Percentiles rank a stretch among this genome's conserved stretches.
Conservation (phyloP, 1,139 yeast species). For the Eremothecium sinecaudum region DNA sequence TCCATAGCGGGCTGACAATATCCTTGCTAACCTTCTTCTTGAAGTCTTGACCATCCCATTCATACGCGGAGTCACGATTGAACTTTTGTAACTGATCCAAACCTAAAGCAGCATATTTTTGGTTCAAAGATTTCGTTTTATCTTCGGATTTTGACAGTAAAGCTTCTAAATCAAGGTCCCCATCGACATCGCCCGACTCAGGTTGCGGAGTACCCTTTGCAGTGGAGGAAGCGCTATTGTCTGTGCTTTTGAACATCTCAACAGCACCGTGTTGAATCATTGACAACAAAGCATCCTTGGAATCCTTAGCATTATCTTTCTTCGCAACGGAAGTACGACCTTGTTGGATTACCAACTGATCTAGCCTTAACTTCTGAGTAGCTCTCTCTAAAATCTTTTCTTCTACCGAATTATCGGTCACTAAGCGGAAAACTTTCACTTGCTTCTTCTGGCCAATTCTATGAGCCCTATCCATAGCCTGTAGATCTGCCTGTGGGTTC, state of each 20-base stretch:
- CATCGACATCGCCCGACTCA: conserved; percentile 31
- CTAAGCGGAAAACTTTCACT: conserved; percentile 65
- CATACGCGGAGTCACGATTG: conserved; percentile 54
- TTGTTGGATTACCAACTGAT: conserved; percentile 74
- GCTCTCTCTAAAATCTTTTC: conserved; percentile 76
- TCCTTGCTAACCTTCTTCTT: conserved; percentile 50
- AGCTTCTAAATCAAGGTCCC: conserved; percentile 71
- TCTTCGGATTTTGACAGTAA: conserved; percentile 71
- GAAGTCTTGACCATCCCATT: conserved; percentile 79
- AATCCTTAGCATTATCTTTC: conserved; percentile 34
- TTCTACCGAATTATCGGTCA: conserved; percentile 73
- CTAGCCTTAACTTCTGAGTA: conserved; percentile 65
- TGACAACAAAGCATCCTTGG: conserved; percentile 62
- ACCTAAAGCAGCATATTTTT: conserved; percentile 75
- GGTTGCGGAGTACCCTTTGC: conserved; percentile 29
- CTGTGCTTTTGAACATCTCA: conserved; percentile 46
- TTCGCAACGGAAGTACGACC: conserved; percentile 46
- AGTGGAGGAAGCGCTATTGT: conserved; percentile 23
- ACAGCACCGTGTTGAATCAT: conserved; percentile 80
- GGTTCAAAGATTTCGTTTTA: conserved; percentile 67
- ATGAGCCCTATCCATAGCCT: conserved; percentile 85
- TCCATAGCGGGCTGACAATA: conserved; percentile 41
- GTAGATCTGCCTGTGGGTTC: conserved; percentile 84
- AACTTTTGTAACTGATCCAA: conserved; percentile 88
- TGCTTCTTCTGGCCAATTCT: conserved; percentile 81